A percentile compares a stretch with the other conserved stretches of the same genome.
These are phyloP conservation scores for Termitomyces sp. DNA, from an alignment of 768 basidiomycete genomes.

Conservation along the genomic window DNA sequence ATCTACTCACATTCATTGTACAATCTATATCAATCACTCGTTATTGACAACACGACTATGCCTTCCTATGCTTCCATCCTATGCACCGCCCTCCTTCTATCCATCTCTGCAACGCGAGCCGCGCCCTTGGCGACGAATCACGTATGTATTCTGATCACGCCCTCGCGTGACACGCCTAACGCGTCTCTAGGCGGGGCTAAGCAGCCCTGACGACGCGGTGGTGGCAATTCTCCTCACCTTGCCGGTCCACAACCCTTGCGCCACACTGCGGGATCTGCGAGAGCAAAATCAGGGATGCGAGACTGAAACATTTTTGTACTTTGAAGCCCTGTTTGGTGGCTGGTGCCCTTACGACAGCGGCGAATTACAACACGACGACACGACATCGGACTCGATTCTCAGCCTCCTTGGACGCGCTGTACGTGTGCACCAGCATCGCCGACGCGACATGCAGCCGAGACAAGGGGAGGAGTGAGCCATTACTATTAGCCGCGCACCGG, in stretches of 20 bases:
- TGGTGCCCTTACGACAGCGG: not conserved
- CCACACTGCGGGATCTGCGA: conserved; percentile 6
- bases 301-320: not conserved
- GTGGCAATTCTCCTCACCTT: conserved; percentile 1
- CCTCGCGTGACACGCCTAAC: not conserved
- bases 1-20: conserved; percentile 8
- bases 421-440: not conserved
- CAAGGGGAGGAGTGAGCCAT: not conserved
- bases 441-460: not conserved
- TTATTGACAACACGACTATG: conserved; percentile 11
- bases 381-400: not conserved
- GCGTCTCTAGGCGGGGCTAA: not conserved
- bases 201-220: not conserved
- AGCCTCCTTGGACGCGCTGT: not conserved
- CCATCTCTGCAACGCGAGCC: conserved; percentile 15
- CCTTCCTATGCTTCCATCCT: conserved; percentile 13
- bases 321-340: not conserved
- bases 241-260: conserved; percentile 12
- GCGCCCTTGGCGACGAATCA: conserved; percentile 17
- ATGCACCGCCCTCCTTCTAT: conserved; percentile 18
- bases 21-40: not conserved
- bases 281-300: conserved; percentile 11
- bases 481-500: too few relatives aligned
- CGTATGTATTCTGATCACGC: not conserved
- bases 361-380: not conserved